Evolutionary conservation across 768 basidiomycete genomes (phyloP), one percentile per base, ranked within the genome.

Genomic region (Polyporus arcularius): DNA sequence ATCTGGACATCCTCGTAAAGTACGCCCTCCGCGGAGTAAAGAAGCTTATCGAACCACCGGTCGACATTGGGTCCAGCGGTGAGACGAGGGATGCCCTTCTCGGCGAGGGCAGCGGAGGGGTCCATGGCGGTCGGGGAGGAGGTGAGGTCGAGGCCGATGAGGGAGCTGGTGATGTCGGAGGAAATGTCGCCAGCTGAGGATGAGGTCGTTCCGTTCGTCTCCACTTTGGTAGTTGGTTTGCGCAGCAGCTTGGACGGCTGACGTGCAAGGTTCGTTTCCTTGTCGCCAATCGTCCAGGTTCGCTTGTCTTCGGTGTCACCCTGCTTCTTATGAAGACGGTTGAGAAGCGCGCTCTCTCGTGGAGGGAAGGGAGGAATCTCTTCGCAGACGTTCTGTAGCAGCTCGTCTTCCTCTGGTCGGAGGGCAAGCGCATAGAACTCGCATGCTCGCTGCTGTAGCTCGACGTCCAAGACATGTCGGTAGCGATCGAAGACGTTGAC

Each of bases 331-430:
- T 96, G 91, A 42, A 99, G 77, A 51, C 94, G 83, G 49, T 85
- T 91, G 52, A 97, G 80, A 8, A 99, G 80, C 2, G 96, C 90
- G 60, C 94, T 96, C 65, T 94, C 92, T 49, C 97, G 86, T 54
- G 96, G 91, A 4, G 96, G 96, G 82, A 97, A 99, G 4, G 96
- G 95, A 1, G 97, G 97, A 89, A 99, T 98, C 75, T 98, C 97
- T 73, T 98, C 97, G 72, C 96, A 98, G 14, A 98, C 86, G 63
- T 93, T 92, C 71, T 95, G 92, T 45, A 99, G 78, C 46, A 98
- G 81, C 64, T 95, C 95, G 68, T 98, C 96, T 39, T 95, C 94
- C 52, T 96, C 94, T 18, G 88, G 79, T 40, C 94, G 81, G 28
- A 82, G 85, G 11, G 96, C 90, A 18, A 99, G 80, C 0, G 93